Evolutionary conservation across 2,329 filamentous ascomycete species (phyloP).

Genomic region (Elsinoe arachidis): DNA sequence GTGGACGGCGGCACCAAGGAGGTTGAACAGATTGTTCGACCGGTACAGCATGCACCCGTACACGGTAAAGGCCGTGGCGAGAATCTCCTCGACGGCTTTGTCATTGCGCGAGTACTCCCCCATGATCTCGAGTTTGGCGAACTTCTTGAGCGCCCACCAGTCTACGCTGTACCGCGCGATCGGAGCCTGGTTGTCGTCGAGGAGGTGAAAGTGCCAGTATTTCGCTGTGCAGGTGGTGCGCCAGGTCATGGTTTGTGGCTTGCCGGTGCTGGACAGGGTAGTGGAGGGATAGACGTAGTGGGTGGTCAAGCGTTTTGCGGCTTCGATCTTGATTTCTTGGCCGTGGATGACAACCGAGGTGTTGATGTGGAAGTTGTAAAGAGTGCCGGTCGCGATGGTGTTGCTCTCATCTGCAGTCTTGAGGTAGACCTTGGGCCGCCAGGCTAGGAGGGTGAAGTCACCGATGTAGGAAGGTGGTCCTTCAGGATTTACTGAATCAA

Average conservation of each 20-base stretch:
- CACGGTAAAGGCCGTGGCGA: neutral
- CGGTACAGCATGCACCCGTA: neutral
- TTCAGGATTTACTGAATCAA: neutral
- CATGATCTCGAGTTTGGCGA: conserved; percentile 2
- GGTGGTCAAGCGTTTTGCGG: neutral
- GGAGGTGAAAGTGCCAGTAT: conserved; percentile 1
- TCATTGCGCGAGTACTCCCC: neutral
- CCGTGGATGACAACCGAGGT: neutral
- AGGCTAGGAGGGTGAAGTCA: neutral
- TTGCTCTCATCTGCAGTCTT: neutral
- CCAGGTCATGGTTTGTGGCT: conserved; percentile 1
- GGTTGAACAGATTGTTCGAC: neutral
- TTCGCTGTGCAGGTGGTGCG: neutral
- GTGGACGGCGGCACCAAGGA: neutral
- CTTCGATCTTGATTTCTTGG: conserved; percentile 5
- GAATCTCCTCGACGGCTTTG: neutral
- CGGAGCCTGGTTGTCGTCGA: neutral
- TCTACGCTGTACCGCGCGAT: neutral
- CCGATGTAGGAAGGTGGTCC: neutral
- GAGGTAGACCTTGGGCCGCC: neutral
- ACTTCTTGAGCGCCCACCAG: neutral
- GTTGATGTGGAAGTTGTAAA: conserved; percentile 1
- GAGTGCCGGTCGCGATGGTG: neutral
- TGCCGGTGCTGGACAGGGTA: neutral
- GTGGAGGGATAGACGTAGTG: conserved; percentile 2